phyloP scores from a whole-genome alignment of 2,329 filamentous ascomycete species.

The Canariomyces notabilis region DNA sequence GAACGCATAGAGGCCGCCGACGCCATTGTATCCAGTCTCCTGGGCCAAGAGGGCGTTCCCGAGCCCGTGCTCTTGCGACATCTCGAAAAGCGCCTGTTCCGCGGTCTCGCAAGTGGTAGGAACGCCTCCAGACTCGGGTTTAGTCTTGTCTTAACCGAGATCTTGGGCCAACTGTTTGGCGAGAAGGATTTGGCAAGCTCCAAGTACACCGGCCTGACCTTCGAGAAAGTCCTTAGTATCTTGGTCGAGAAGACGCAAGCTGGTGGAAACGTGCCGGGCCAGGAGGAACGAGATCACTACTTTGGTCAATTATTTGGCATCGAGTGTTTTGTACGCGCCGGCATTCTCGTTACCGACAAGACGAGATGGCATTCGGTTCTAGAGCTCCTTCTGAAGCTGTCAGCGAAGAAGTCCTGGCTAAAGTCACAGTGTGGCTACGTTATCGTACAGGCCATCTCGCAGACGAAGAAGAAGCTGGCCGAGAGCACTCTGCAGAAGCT shows the following conservation, averaged over 20 bases:
- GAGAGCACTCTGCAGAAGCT: constrained; percentile 60
- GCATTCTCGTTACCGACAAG: constrained; percentile 59
- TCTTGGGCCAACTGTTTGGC: constrained; percentile 66
- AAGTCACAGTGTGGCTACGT: constrained; percentile 82
- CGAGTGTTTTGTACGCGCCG: constrained; percentile 78
- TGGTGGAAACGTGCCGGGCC: constrained; percentile 49
- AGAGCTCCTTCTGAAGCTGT: constrained; percentile 66
- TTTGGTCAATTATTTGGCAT: constrained; percentile 85
- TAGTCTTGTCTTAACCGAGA: constrained; percentile 79
- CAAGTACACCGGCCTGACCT: constrained; percentile 50
- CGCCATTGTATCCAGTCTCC: constrained; percentile 51
- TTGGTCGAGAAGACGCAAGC: constrained; percentile 52
- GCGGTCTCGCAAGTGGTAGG: constrained; percentile 81
- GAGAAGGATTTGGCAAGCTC: constrained; percentile 38
- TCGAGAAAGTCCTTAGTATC: constrained; percentile 50
- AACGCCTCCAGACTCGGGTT: constrained; percentile 88
- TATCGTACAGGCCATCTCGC: constrained; percentile 65
- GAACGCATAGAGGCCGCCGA: constrained; percentile 56
- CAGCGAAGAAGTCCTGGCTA: constrained; percentile 81
- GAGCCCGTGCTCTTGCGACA: constrained; percentile 54
- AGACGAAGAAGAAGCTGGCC: constrained; percentile 54
- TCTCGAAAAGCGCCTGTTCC: constrained; percentile 66
- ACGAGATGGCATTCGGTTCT: constrained; percentile 64
- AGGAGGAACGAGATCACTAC: constrained; percentile 81
- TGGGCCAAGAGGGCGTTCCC: constrained; percentile 44